Conservation (phyloP, 2,329 filamentous ascomycete genomes). For the Verticillium dahliae region DNA sequence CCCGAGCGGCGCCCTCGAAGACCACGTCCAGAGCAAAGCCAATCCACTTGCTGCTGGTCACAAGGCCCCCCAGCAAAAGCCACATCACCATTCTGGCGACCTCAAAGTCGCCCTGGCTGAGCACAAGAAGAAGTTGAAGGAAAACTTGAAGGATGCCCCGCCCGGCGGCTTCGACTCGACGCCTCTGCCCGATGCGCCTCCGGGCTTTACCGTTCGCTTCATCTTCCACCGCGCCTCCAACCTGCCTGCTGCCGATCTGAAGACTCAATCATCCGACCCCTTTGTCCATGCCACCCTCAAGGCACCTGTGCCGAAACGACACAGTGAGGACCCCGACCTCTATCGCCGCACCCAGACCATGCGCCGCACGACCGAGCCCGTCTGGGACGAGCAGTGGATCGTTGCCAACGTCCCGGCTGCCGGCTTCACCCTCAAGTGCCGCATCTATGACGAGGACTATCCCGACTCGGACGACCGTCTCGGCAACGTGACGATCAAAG, state of each 20-base stretch:
- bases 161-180: slow-evolving; percentile 76
- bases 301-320: slow-evolving; percentile 62
- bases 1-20: background rate
- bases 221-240: slow-evolving; percentile 77
- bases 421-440: slow-evolving; percentile 79
- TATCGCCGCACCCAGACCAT: slow-evolving; percentile 70
- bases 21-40: background rate
- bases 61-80: background rate
- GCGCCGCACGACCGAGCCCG: slow-evolving; percentile 63
- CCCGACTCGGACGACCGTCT: slow-evolving; percentile 81
- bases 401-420: slow-evolving; percentile 78
- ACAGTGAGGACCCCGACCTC: slow-evolving; percentile 79
- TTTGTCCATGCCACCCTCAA: slow-evolving; percentile 73
- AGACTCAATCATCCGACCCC: slow-evolving; percentile 73
- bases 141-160: slow-evolving; percentile 40
- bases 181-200: slow-evolving; percentile 65
- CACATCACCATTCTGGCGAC: slow-evolving; percentile 13
- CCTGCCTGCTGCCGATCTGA: slow-evolving; percentile 75
- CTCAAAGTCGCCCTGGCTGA: slow-evolving; percentile 26
- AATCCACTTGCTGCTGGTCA: background rate
- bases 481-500: slow-evolving; percentile 73
- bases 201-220: slow-evolving; percentile 79
- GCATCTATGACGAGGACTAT: slow-evolving; percentile 85
- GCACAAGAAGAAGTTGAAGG: slow-evolving; percentile 30
- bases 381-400: slow-evolving; percentile 81